A percentile compares a stretch with the other conserved stretches of the same genome.
Evolutionary conservation across 306 rosid genomes (phyloP).

Genomic region (Oxytropis ochrocephala): DNA sequence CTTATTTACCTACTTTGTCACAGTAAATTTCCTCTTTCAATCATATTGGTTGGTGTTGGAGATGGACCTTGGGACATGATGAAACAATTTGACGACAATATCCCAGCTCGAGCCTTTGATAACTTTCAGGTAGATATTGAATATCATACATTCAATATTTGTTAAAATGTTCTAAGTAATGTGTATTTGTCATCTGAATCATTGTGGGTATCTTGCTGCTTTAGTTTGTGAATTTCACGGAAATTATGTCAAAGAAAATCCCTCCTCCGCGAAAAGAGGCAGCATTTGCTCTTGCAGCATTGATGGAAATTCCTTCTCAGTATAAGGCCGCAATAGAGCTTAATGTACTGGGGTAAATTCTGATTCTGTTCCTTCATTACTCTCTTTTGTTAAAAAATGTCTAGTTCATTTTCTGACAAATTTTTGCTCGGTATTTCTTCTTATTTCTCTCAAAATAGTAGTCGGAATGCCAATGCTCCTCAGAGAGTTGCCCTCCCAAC

Average conservation of each 20-base stretch:
- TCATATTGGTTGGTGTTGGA: constrained; percentile 91
- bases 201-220: constrained; percentile 6
- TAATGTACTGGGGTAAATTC: constrained; percentile 61
- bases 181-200: constrained; percentile 6
- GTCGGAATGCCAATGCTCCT: constrained; percentile 43
- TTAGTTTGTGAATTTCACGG: constrained; percentile 86
- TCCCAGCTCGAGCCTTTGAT: constrained; percentile 81
- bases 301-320: constrained; percentile 98
- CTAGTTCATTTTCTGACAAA: constrained; percentile 7
- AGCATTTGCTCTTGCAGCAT: constrained; percentile 85
- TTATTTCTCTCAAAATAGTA: constrained; percentile 33
- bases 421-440: constrained; percentile 11
- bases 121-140: constrained; percentile 71
- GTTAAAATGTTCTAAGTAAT: not conserved
- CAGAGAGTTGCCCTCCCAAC: constrained; percentile 79
- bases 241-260: constrained; percentile 75
- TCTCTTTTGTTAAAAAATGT: not conserved
- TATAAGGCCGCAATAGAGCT: constrained; percentile 89
- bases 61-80: constrained; percentile 99
- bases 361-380: constrained; percentile 6
- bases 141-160: not conserved
- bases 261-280: constrained; percentile 69
- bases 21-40: constrained; percentile 93
- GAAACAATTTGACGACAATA: constrained; percentile 92
- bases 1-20: constrained; percentile 18